Conservation (phyloP, 495 filamentous ascomycete species). For the Lophium mytilinum region DNA sequence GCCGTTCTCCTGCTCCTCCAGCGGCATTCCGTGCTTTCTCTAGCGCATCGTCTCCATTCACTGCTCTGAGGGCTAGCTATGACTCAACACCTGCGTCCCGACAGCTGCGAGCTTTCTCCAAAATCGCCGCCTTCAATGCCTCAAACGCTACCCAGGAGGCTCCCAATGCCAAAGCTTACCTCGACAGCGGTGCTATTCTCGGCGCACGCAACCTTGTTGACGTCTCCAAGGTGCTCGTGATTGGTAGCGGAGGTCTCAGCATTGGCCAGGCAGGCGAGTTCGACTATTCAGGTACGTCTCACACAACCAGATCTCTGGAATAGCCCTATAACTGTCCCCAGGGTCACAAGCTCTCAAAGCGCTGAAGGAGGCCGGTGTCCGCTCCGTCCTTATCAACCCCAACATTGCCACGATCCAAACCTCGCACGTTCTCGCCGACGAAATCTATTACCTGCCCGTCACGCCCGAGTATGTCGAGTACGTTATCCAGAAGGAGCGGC, state of each 20-base stretch:
- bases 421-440: conserved; percentile 92
- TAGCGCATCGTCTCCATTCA: conserved; percentile 7
- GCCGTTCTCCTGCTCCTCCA: conserved; percentile 6
- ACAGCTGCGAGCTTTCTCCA: conserved; percentile 21
- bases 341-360: conserved; percentile 76
- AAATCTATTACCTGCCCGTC: conserved; percentile 96
- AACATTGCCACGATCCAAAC: conserved; percentile 99
- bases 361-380: conserved; percentile 88
- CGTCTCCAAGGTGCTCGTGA: conserved; percentile 97
- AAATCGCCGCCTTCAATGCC: conserved; percentile 5
- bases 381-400: conserved; percentile 93
- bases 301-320: not conserved
- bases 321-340: conserved; percentile 29
- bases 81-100: conserved; percentile 11
- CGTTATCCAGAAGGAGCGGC: conserved; percentile 85
- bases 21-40: conserved; percentile 8
- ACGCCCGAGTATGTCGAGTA: conserved; percentile 96
- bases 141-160: conserved; percentile 47
- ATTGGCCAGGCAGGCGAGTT: conserved; percentile 99
- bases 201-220: conserved; percentile 65
- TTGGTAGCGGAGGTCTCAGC: conserved; percentile 90
- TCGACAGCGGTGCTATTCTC: conserved; percentile 76
- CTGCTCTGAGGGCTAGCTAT: conserved; percentile 6
- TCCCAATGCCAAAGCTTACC: conserved; percentile 78
- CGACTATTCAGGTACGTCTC: conserved; percentile 80